Percentiles rank a stretch among this genome's conserved stretches.
Conservation (phyloP, 2,329 filamentous ascomycete species). For the Orbilia brochopaga region DNA sequence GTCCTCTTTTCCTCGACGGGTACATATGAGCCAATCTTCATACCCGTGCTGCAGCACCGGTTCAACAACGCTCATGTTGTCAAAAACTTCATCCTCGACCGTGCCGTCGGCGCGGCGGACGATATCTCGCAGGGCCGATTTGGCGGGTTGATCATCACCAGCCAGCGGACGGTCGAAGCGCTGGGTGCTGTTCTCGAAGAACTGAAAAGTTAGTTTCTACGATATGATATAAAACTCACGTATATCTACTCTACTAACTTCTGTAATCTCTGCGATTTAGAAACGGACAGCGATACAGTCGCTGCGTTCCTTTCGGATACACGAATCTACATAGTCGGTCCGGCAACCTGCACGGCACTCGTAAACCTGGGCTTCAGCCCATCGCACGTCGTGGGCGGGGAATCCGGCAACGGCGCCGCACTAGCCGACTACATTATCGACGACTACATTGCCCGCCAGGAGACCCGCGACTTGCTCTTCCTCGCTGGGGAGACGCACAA, state of each 20-base stretch:
- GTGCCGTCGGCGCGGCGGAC: conserved; percentile 62
- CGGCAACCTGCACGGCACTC: conserved; percentile 78
- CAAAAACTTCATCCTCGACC: conserved; percentile 58
- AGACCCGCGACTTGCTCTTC: conserved; percentile 71
- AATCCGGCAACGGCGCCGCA: conserved; percentile 82
- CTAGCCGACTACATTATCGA: conserved; percentile 78
- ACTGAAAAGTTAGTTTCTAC: conserved; percentile 58
- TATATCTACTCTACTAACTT: conserved; percentile 25
- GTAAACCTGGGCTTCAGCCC: conserved; percentile 61
- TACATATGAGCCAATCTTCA: conserved; percentile 70
- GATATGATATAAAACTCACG: conserved; percentile 45
- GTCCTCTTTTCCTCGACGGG: conserved; percentile 66
- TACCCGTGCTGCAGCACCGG: conserved; percentile 76
- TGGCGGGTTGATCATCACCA: conserved; percentile 82
- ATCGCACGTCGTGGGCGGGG: conserved; percentile 74
- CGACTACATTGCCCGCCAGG: conserved; percentile 67
- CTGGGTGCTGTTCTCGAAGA: conserved; percentile 70
- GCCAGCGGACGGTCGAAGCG: conserved; percentile 80
- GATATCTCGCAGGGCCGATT: conserved; percentile 61
- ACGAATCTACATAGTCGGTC: conserved; percentile 79
- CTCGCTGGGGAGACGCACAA: conserved; percentile 86
- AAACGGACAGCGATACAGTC: conserved; percentile 44
- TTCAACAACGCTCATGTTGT: conserved; percentile 66
- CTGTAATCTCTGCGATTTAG: conserved; percentile 29
- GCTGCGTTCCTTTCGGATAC: conserved; percentile 65